These are phyloP conservation scores for Plasmodium malariae DNA, from an alignment of 169 alveolate genomes.

Conservation along the genomic window DNA sequence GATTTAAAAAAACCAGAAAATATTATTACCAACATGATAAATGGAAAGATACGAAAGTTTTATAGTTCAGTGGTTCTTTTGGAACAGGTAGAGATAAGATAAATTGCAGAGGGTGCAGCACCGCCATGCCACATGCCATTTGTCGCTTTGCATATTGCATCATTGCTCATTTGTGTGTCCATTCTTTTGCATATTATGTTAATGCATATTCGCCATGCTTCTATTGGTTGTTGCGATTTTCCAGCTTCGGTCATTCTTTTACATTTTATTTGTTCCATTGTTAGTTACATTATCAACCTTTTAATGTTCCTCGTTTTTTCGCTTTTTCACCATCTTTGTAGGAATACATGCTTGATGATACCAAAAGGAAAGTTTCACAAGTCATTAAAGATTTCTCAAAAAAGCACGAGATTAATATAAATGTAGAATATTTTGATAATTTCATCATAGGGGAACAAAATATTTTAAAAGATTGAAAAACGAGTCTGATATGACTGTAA, in stretches of 20 bases:
- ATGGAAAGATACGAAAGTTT: slow-evolving; percentile 55
- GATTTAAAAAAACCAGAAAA: slow-evolving; percentile 40
- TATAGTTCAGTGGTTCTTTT: slow-evolving; percentile 36
- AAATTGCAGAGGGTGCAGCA: too few relatives aligned
- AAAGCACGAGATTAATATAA: slow-evolving; percentile 31
- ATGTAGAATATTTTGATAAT: slow-evolving; percentile 44
- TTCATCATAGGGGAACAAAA: slow-evolving; percentile 63
- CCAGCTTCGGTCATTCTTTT: neutral
- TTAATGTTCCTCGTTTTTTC: neutral
- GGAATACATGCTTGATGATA: slow-evolving; percentile 76
- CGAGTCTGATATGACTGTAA: neutral
- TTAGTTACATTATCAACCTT: neutral
- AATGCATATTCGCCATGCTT: neutral
- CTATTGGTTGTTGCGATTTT: neutral
- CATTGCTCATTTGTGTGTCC: neutral
- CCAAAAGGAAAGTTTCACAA: slow-evolving; percentile 70
- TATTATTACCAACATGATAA: slow-evolving; percentile 41
- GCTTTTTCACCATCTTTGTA: neutral
- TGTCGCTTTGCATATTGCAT: neutral
- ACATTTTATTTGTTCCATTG: neutral
- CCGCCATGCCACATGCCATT: neutral
- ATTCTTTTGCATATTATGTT: neutral
- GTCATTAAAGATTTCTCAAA: slow-evolving; percentile 46
- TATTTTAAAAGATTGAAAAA: slow-evolving; percentile 18
- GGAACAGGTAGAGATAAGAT: slow-evolving; percentile 33